Evolutionary conservation across 352 stramenopile genomes (phyloP), one percentile per base, ranked within the genome.

Genomic region (Salisapilia sapeloensis): DNA sequence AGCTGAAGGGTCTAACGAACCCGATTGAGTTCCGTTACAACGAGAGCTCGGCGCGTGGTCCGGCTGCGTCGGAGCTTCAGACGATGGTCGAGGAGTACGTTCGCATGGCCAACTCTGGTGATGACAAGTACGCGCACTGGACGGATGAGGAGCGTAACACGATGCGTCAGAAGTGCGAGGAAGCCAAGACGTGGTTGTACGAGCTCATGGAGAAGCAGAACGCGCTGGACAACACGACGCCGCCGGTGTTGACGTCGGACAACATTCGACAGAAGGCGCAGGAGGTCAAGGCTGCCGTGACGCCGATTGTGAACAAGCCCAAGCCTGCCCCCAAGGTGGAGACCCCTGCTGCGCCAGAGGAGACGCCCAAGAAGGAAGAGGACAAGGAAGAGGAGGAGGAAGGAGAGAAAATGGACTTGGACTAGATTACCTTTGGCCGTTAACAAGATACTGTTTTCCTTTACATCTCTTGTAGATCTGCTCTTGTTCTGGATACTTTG

Each of bases 221-320:
- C 40, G 65, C 75, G 22, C 38, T 96, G 29, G 49, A 62, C 33
- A 38, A 69, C 8, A 91, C 91, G 39, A 61, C 83, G 22, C 65
- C 96, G 40, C 93, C 95, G 0, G 82, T 87, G 29, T 60, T 99
- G 18, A 97, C 81, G 34, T 85, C 83, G 29, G 57, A 57, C 17
- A 53, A 78, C 30, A 95, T 98, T 40, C 67, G 76, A 41, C 63
- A 44, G 33, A 96, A 96, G 65, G 70, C 87, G 22, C 79, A 79
- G 34, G 75, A 87, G n/a, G 53, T 98, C 26, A 75, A 76, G 23
- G 74, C 78, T 21, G 57, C 83, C 30, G 89, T 81, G 35, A 71
- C 92, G 39, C 91, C 92, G 15, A 92, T 98, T 44, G 92, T 96
- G 49, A 94, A 92, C 46, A 99, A 99, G 69, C 92, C 92, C 9